Conservation (phyloP, 2,329 filamentous ascomycete genomes). For the Ceratocystis destructans region DNA sequence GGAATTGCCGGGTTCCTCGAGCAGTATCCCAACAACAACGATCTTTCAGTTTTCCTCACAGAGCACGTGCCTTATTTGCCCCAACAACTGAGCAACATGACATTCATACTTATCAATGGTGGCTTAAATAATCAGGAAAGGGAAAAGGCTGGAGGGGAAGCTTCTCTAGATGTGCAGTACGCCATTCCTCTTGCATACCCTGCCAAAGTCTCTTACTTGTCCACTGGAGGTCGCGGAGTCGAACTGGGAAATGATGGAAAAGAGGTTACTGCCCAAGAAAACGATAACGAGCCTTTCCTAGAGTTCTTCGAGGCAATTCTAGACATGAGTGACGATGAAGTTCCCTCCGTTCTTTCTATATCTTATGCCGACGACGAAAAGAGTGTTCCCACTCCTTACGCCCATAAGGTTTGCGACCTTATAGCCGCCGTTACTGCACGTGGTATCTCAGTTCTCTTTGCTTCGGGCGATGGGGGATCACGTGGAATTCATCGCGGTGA, state of each 20-base stretch:
- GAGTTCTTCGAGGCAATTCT: conserved; percentile 40
- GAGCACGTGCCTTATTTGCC: conserved; percentile 28
- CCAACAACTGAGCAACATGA: conserved; percentile 29
- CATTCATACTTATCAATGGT: conserved; percentile 31
- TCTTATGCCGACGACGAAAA: conserved; percentile 48
- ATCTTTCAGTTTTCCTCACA: conserved; percentile 30
- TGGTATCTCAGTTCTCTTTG: conserved; percentile 38
- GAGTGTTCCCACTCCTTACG: conserved; percentile 38
- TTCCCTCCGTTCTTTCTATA: conserved; percentile 44
- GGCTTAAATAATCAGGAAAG: conserved; percentile 32
- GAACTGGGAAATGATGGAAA: conserved; percentile 31
- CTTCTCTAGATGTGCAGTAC: conserved; percentile 37
- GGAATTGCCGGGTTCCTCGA: conserved; percentile 39
- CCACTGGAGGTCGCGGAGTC: conserved; percentile 32
- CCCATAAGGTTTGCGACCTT: conserved; percentile 37
- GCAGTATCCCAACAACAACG: conserved; percentile 33
- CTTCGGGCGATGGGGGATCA: conserved; percentile 39
- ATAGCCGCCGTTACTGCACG: conserved; percentile 41
- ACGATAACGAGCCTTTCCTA: conserved; percentile 44
- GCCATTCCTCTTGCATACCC: conserved; percentile 34
- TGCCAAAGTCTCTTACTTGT: conserved; percentile 32
- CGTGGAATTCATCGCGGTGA: conserved; percentile 33
- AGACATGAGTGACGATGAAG: conserved; percentile 29
- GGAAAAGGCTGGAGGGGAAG: conserved; percentile 31
- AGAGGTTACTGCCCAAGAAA: conserved; percentile 23